Conservation (phyloP, 805 yeast genomes). For the Saturnispora quitensis region DNA sequence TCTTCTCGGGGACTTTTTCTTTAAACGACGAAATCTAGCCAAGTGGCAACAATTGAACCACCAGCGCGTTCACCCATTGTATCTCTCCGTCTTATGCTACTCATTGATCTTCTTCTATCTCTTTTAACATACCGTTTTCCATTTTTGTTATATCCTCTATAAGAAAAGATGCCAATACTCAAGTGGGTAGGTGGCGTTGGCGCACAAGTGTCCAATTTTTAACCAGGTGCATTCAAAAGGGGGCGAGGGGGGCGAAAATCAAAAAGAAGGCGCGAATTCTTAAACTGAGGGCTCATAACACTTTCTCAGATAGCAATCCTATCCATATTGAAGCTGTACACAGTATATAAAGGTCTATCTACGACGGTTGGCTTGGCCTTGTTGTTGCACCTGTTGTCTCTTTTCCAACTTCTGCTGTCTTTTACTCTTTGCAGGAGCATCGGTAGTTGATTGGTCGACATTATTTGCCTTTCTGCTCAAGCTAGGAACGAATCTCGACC, state of each 20-base stretch:
- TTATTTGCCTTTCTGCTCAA: not conserved
- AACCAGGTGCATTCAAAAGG: not conserved
- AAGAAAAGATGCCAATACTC: not conserved
- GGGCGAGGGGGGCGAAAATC: not conserved
- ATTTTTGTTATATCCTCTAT: not conserved
- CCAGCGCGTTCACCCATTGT: not conserved
- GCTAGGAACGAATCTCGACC: slow-evolving; percentile 7
- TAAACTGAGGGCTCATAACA: not conserved
- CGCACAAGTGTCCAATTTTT: not conserved
- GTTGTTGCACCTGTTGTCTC: slow-evolving; percentile 12
- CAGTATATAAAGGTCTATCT: not conserved
- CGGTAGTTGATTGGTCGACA: slow-evolving; percentile 6
- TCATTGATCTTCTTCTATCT: not conserved
- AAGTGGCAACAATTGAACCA: not conserved
- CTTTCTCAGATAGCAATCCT: not conserved
- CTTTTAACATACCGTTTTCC: slow-evolving; percentile 8
- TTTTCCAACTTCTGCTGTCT: slow-evolving; percentile 34
- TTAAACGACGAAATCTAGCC: not conserved
- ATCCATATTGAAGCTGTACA: not conserved
- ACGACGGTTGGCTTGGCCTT: not conserved
- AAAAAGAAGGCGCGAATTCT: not conserved
- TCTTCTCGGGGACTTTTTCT: not conserved
- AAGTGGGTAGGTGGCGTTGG: not conserved
- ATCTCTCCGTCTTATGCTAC: not conserved
- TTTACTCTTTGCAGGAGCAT: slow-evolving; percentile 24